Base-by-base conservation (phyloP, 495 filamentous ascomycete species). In the Annulohypoxylon maeteangense region DNA sequence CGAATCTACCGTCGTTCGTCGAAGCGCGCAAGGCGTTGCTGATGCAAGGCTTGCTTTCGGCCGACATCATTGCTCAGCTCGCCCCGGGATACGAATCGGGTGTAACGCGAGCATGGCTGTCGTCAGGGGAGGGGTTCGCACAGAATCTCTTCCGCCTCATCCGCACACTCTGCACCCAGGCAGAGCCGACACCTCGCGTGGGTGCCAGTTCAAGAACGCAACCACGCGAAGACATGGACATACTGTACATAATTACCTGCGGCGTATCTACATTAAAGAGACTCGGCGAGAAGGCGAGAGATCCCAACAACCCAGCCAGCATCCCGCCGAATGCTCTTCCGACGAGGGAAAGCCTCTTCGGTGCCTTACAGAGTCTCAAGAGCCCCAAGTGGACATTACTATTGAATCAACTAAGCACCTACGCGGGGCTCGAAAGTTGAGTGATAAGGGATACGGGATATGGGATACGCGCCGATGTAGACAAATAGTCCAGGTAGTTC, bases 21-120 rank as follows among this genome's bases (percentile, higher is more conserved):
- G 92, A 97, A 78, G 89, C 86, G 10, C 91, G 95, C 34, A 95
- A 93, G 79, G 90, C 95, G 0, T 88, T 91, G 65, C 82, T 99
- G 53, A 92, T 94, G 86, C 95, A 99, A 81, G 93, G 93, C 5
- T 87, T 99, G 67, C 82, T 99, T 5, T 92, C 94, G 1, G 95
- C 93, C 3, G 95, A 99, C 71, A 95, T 98, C 59, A 81, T 98
- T 7, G 87, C 93, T 3, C 87, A 88, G 5, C 85, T 97, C 14
- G 88, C 87, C 1, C 92, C 92, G n/a, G 86, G 85, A 0, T 85
- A 86, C 18, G 94, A 97, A 69, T 86, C 82, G 23, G 81, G 85
- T 7, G 83, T 97, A 12, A 91, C 94, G n/a, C 86, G 88, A 47
- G 81, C 85, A 1, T 99, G 95, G 95, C 87, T 98, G 16, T 87